Conservation (phyloP, 495 filamentous ascomycete genomes). For the Talaromyces ruber region DNA sequence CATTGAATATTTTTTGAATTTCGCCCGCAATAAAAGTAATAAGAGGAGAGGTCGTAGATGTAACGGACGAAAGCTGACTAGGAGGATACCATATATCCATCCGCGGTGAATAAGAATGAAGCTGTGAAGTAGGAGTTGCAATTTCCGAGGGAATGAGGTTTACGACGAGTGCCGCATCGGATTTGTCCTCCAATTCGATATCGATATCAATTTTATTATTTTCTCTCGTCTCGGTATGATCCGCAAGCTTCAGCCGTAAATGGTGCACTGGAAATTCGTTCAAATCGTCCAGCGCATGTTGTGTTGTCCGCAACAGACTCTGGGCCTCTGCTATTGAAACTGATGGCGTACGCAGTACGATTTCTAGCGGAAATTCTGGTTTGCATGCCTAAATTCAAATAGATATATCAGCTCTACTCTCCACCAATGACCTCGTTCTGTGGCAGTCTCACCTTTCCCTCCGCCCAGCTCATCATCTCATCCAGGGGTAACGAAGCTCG, state of each 20-base stretch:
- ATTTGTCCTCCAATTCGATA: constrained; percentile 13
- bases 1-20: constrained; percentile 69
- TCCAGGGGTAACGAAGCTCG: constrained; percentile 74
- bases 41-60: constrained; percentile 62
- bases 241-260: constrained; percentile 63
- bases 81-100: constrained; percentile 76
- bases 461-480: constrained; percentile 87
- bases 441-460: constrained; percentile 62
- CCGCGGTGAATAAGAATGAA: constrained; percentile 58
- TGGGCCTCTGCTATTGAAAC: constrained; percentile 63
- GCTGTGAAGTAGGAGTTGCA: constrained; percentile 44
- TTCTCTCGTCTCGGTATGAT: constrained; percentile 16
- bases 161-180: constrained; percentile 58
- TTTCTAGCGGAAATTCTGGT: constrained; percentile 78
- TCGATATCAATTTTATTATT: constrained; percentile 18
- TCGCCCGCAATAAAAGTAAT: constrained; percentile 74
- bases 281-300: constrained; percentile 81
- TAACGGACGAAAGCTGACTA: constrained; percentile 60
- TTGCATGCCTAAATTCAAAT: constrained; percentile 58
- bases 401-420: constrained; percentile 2
- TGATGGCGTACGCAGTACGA: constrained; percentile 64
- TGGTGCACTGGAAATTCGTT: constrained; percentile 92
- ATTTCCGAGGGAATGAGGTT: constrained; percentile 57
- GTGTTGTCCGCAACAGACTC: constrained; percentile 71
- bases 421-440: background rate